These are phyloP conservation scores for Neonectria ditissima DNA, from an alignment of 2,329 filamentous ascomycete genomes.

Conservation along the genomic window DNA sequence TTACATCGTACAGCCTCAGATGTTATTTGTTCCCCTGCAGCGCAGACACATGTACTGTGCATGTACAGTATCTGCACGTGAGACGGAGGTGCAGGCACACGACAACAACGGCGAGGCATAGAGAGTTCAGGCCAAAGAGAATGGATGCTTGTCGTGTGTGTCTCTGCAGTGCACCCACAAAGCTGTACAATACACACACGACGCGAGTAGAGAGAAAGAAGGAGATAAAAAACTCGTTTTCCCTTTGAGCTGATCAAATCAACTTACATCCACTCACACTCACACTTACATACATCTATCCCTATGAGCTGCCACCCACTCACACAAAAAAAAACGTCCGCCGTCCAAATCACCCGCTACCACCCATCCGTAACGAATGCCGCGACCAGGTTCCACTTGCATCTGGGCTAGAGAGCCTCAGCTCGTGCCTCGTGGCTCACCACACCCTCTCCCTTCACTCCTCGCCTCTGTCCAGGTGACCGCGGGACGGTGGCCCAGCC, in stretches of 20 bases:
- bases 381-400: background rate
- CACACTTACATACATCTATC: background rate
- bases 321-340: conserved; percentile 16
- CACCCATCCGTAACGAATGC: conserved; percentile 22
- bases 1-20: background rate
- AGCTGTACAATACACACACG: background rate
- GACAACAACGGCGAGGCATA: conserved; percentile 12
- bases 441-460: background rate
- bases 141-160: too few species aligned
- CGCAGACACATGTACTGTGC: conserved; percentile 11
- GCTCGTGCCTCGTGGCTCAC: conserved; percentile 27
- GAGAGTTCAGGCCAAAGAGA: conserved; percentile 2
- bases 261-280: conserved; percentile 8
- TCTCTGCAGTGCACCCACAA: background rate
- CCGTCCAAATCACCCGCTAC: conserved; percentile 2
- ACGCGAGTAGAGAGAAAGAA: too few species aligned
- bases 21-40: conserved; percentile 5
- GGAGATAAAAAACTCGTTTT: background rate
- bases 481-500: conserved; percentile 12
- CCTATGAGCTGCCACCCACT: conserved; percentile 15
- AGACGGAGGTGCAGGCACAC: conserved; percentile 19
- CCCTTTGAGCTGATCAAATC: background rate
- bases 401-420: conserved; percentile 24
- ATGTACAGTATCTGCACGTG: conserved; percentile 12
- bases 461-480: conserved; percentile 22